Percentiles rank a stretch among this genome's conserved stretches.
These are phyloP conservation scores for Ophiocordyceps robertsii DNA, from an alignment of 2,329 filamentous ascomycete genomes.

Conservation along the genomic window DNA sequence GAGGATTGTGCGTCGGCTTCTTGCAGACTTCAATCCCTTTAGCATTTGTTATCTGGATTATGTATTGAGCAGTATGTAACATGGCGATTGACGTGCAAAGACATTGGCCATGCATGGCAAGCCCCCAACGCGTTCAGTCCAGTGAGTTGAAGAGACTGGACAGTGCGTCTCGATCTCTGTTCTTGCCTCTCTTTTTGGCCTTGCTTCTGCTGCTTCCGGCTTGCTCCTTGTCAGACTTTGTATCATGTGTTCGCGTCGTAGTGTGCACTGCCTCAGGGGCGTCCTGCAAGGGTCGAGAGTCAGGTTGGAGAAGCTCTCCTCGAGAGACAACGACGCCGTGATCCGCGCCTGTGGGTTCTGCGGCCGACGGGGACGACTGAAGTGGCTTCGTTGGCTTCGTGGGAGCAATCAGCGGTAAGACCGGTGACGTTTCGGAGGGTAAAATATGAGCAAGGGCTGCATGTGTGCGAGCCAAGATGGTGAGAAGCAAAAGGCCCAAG, in stretches of 20 bases:
- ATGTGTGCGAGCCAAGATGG: constrained; percentile 45
- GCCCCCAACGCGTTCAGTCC: background rate
- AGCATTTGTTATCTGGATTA: background rate
- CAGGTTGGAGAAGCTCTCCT: background rate
- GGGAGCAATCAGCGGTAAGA: background rate
- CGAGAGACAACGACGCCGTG: constrained; percentile 17
- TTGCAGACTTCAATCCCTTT: background rate
- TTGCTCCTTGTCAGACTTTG: constrained; percentile 12
- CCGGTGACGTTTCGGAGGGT: constrained; percentile 3
- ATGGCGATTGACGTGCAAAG: background rate
- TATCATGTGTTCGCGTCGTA: background rate
- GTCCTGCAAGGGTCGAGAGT: too few species aligned
- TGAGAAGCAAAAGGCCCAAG: constrained; percentile 56
- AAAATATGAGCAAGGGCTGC: constrained; percentile 25
- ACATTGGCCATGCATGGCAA: background rate
- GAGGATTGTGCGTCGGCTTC: constrained; percentile 4
- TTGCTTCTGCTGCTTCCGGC: constrained; percentile 27
- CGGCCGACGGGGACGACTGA: background rate
- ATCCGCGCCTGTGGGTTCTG: constrained; percentile 4
- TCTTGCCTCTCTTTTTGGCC: constrained; percentile 41
- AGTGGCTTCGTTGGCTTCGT: background rate
- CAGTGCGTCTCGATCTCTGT: constrained; percentile 49
- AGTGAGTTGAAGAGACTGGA: constrained; percentile 59
- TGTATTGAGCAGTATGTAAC: background rate
- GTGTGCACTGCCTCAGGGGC: background rate